phyloP scores from a whole-genome alignment of 371 early-diverging fungal genomes.

The Nematocida displodere region DNA sequence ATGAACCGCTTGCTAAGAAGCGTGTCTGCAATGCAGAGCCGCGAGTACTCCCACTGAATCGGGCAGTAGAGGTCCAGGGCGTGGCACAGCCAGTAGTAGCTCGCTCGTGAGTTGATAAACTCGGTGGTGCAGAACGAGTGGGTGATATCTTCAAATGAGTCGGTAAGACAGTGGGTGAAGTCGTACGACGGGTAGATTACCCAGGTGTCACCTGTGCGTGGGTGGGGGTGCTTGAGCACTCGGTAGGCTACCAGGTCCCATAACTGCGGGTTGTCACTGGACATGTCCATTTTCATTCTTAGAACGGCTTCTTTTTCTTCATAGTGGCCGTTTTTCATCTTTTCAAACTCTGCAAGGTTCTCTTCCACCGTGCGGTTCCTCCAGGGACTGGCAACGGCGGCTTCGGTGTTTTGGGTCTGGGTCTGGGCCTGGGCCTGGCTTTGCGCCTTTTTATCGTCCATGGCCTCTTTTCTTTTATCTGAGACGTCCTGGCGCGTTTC shows the following conservation, averaged over 20 bases:
- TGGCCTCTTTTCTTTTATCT: conserved; percentile 71
- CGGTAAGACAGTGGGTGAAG: conserved; percentile 93
- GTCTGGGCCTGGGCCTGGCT: conserved; percentile 1
- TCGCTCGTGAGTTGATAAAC: conserved; percentile 82
- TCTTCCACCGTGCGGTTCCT: conserved; percentile 83
- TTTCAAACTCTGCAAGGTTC: conserved; percentile 80
- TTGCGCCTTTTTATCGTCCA: conserved; percentile 38
- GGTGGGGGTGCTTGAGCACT: conserved; percentile 78
- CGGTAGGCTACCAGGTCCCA: conserved; percentile 97
- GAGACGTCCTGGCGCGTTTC: conserved; percentile 85
- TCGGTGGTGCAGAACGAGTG: conserved; percentile 97
- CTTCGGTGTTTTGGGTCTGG: too few relatives aligned
- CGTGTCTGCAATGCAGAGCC: conserved; percentile 86
- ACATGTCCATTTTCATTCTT: conserved; percentile 95
- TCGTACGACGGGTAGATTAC: conserved; percentile 98
- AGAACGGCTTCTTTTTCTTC: conserved; percentile 81
- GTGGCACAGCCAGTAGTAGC: conserved; percentile 97
- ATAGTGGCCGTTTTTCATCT: conserved; percentile 92
- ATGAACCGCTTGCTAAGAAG: conserved; percentile 95
- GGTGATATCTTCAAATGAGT: conserved; percentile 97
- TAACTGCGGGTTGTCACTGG: conserved; percentile 90
- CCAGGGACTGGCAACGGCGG: conserved; percentile 80
- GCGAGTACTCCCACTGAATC: conserved; percentile 98
- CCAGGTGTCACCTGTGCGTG: conserved; percentile 79
- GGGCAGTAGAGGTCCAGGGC: conserved; percentile 95